phyloP scores from a whole-genome alignment of 345 rosid genomes.

The Bretschneidera sinensis region DNA sequence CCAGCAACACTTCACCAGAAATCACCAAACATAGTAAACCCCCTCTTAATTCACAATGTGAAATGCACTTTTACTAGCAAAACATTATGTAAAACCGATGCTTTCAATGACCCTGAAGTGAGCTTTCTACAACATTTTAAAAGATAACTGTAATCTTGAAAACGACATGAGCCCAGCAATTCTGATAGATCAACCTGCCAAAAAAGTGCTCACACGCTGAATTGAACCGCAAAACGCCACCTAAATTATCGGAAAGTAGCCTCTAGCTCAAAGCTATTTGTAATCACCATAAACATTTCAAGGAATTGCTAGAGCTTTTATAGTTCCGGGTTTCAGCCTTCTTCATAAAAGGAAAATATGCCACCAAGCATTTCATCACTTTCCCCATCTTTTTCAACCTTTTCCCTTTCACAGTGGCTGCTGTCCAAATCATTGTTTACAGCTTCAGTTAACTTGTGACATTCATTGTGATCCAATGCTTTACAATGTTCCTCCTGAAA shows the following conservation, averaged over 20 bases:
- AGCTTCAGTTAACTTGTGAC: constrained; percentile 27
- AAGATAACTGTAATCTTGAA: background rate
- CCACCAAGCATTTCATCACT: constrained; percentile 63
- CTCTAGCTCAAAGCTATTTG: background rate
- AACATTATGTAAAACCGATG: background rate
- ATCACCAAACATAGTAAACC: background rate
- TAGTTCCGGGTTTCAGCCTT: constrained; percentile 31
- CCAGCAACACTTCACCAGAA: background rate
- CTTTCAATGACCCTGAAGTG: constrained; percentile 5
- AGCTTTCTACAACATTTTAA: constrained; percentile 9
- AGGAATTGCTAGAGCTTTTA: background rate
- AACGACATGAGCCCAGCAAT: background rate
- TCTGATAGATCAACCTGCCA: constrained; percentile 35
- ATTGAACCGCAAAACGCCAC: too few relatives aligned
- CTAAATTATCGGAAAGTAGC: background rate
- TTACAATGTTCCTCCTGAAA: constrained; percentile 64
- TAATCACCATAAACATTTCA: background rate
- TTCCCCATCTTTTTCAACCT: constrained; percentile 45
- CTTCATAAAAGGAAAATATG: constrained; percentile 63
- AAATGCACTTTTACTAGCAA: constrained; percentile 6
- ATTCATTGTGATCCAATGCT: constrained; percentile 26
- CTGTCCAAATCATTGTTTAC: constrained; percentile 29
- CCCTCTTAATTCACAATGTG: constrained; percentile 18
- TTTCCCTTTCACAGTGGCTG: constrained; percentile 33
- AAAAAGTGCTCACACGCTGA: constrained; percentile 1